These are phyloP conservation scores for Basidioascus undulatus DNA, from an alignment of 768 basidiomycete genomes.

Conservation along the genomic window DNA sequence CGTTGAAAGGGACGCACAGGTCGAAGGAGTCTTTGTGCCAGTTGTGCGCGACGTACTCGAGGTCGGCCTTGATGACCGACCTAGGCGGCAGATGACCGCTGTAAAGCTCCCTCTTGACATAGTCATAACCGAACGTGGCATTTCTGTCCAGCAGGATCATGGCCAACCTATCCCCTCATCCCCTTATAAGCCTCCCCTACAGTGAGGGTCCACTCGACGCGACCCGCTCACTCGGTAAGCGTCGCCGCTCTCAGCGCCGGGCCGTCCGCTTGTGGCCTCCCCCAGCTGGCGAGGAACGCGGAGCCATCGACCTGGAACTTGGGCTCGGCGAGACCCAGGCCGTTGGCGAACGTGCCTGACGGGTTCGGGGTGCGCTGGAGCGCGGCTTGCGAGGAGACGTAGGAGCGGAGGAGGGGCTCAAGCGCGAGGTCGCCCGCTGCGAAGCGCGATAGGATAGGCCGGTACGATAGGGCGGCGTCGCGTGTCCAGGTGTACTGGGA, in stretches of 20 bases:
- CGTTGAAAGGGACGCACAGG: constrained; percentile 16
- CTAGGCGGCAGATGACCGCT: constrained; percentile 7
- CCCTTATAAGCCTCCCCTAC: no score
- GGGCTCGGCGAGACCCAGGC: constrained; percentile 17
- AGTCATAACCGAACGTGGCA: constrained; percentile 11
- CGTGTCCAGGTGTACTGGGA: constrained; percentile 17
- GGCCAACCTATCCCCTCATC: no score
- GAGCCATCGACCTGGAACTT: constrained; percentile 17
- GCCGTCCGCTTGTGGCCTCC: constrained; percentile 17
- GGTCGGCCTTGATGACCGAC: constrained; percentile 18
- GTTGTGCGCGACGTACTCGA: constrained; percentile 17
- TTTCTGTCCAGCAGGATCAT: constrained; percentile 15
- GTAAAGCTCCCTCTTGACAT: constrained; percentile 14
- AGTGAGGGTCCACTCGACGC: constrained; percentile 16
- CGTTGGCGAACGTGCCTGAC: constrained; percentile 14
- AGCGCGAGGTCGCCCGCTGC: constrained; percentile 4
- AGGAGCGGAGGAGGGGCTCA: constrained; percentile 14
- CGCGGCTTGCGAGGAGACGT: constrained; percentile 12
- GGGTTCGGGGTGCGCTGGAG: constrained; percentile 15
- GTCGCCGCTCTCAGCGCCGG: background rate
- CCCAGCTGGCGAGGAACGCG: constrained; percentile 16
- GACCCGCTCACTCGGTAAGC: constrained; percentile 15
- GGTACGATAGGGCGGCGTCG: constrained; percentile 13
- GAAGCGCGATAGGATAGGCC: no score
- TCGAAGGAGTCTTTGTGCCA: constrained; percentile 17